These are phyloP conservation scores for Tinospora cordifolia DNA, from an alignment of 164 flowering plant genomes.

Conservation along the genomic window DNA sequence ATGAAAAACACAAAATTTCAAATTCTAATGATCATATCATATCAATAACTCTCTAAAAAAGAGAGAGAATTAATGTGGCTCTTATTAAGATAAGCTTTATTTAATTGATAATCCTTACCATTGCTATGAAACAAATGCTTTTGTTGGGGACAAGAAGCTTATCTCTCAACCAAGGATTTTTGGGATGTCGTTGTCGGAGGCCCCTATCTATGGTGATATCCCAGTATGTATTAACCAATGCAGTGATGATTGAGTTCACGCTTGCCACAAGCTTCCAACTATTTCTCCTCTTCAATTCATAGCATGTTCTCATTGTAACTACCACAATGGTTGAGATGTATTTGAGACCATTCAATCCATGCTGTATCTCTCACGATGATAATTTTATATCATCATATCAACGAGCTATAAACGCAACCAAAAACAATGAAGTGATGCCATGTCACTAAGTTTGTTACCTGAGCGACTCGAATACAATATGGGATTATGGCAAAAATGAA, in stretches of 20 bases:
- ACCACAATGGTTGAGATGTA: constrained; percentile 58
- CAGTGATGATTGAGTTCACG: constrained; percentile 42
- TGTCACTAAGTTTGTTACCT: constrained; percentile 12
- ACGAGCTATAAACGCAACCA: too few relatives aligned
- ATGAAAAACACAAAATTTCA: not conserved
- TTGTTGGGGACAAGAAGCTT: constrained; percentile 49
- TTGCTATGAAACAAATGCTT: constrained; percentile 53
- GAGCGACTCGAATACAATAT: constrained; percentile 25
- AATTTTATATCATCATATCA: too few relatives aligned
- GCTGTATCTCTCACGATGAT: constrained; percentile 29
- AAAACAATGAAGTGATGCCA: not conserved
- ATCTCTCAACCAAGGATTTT: constrained; percentile 57
- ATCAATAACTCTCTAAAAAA: too few relatives aligned
- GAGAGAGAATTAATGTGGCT: too few relatives aligned
- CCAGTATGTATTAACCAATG: constrained; percentile 53
- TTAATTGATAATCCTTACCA: constrained; percentile 30
- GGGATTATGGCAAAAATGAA: constrained; percentile 23
- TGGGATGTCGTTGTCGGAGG: constrained; percentile 47
- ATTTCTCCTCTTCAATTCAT: constrained; percentile 23
- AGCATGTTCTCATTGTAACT: constrained; percentile 54
- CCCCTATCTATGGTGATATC: constrained; percentile 76
- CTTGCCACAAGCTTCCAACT: constrained; percentile 46
- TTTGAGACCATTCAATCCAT: constrained; percentile 55
- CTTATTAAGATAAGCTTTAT: not conserved
- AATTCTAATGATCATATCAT: too few relatives aligned